These are phyloP conservation scores for Myxozyma nipponensis DNA, from an alignment of 805 yeast species.

Conservation along the genomic window DNA sequence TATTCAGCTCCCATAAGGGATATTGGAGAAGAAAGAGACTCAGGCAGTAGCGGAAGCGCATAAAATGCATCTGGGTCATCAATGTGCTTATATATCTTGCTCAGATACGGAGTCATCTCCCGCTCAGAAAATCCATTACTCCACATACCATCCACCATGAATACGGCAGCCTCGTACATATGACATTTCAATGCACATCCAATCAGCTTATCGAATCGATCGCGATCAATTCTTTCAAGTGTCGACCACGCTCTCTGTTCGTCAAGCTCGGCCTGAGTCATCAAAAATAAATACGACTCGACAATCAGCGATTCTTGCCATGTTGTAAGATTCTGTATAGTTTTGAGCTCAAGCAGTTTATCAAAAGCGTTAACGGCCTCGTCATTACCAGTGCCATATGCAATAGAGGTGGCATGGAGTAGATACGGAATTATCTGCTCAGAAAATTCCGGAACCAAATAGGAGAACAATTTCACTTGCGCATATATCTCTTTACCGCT, in stretches of 20 bases:
- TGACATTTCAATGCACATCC: constrained; percentile 31
- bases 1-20: constrained; percentile 41
- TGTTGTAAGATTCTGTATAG: constrained; percentile 3
- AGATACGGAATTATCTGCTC: constrained; percentile 6
- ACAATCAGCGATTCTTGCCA: constrained; percentile 17
- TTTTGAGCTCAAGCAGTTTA: constrained; percentile 1
- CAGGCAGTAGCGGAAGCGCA: constrained; percentile 61
- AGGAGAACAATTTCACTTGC: too few species aligned
- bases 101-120: constrained; percentile 24
- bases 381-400: not conserved
- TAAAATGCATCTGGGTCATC: constrained; percentile 60
- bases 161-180: constrained; percentile 36
- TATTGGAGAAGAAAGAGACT: constrained; percentile 49
- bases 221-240: constrained; percentile 6
- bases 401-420: constrained; percentile 3
- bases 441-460: constrained; percentile 1
- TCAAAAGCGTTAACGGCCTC: constrained; percentile 11
- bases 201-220: constrained; percentile 29
- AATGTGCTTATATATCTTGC: constrained; percentile 48
- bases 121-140: constrained; percentile 23
- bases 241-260: constrained; percentile 29
- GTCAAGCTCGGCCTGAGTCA: constrained; percentile 3
- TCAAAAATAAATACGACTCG: constrained; percentile 18
- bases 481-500: too few species aligned
- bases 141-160: constrained; percentile 35